Base-by-base conservation (phyloP, 2,329 filamentous ascomycete genomes). In the Penicillium decumbens region DNA sequence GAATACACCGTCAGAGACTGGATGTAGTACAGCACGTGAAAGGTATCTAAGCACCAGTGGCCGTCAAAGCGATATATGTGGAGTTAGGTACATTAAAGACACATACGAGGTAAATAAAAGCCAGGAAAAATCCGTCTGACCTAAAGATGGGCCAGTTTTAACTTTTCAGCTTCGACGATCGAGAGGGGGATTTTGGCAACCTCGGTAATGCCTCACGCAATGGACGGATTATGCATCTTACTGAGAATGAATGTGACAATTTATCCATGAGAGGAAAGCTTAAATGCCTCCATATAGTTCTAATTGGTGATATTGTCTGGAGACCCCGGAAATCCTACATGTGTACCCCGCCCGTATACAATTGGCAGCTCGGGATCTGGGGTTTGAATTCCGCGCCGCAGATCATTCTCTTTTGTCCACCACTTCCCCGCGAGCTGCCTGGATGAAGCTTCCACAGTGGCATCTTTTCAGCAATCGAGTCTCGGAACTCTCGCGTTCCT, bases 401-500 rank as follows among this genome's bases (percentile, higher is more conserved):
- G 3, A 10, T 18, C 10, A 15, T 38, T 45, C 12, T 37, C 27
- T n/a, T 6, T 27, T 18, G 15, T 18, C 29, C 41, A 40, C 33
- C 25, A 24, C 37, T 40, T 20, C 38, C 32, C 32, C 33, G 6
- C 37, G 1, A 30, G 20, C 41, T 41, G 35, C 43, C 59, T 61
- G 60, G 43, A 68, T 68, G 65, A 65, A 61, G 55, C 28, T 50
- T 41, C 60, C 55, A 41, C 52, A 49, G 66, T 66, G 65, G 48
- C 35, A 45, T 3, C 38, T 20, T 29, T 25, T 44, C 37, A 45
- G 41, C 57, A 56, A 48, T 43, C 41, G 52, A 53, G 56, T 51
- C 30, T 39, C 44, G 41, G 38, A 50, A 42, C 39, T 45, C 29
- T 24, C 44, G 18, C 32, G 41, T 27, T 35, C 47, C 43, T 41